These are phyloP conservation scores for Tephrocybe sp. DNA, from an alignment of 768 basidiomycete genomes.

Conservation along the genomic window DNA sequence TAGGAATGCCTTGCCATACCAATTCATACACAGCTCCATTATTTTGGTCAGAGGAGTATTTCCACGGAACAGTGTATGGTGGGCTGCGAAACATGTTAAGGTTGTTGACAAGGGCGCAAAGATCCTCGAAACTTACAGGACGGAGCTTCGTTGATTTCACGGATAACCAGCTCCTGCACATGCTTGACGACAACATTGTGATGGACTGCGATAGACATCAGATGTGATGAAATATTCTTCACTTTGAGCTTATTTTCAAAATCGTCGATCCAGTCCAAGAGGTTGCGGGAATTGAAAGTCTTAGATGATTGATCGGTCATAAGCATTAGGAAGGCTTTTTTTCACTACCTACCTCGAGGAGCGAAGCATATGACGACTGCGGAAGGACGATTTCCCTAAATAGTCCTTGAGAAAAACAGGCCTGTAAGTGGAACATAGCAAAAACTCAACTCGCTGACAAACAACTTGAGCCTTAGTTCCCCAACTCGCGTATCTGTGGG, in stretches of 20 bases:
- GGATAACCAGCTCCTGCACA: conserved; percentile 64
- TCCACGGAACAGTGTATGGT: conserved; percentile 71
- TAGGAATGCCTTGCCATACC: conserved; percentile 77
- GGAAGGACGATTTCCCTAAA: conserved; percentile 79
- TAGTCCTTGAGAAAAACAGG: conserved; percentile 8
- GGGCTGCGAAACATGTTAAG: conserved; percentile 43
- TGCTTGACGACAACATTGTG: conserved; percentile 62
- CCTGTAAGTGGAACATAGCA: background rate
- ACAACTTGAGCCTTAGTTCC: conserved; percentile 70
- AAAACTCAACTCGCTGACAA: conserved; percentile 67
- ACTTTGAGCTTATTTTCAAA: conserved; percentile 65
- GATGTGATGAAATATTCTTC: conserved; percentile 55
- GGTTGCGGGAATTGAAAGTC: conserved; percentile 57
- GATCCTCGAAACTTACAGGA: conserved; percentile 45
- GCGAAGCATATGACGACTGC: conserved; percentile 52
- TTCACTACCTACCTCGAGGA: conserved; percentile 47
- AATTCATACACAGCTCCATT: conserved; percentile 77
- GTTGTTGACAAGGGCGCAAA: background rate
- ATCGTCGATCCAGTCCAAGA: conserved; percentile 73
- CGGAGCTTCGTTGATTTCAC: conserved; percentile 68
- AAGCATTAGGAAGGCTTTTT: background rate
- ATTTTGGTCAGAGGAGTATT: conserved; percentile 70
- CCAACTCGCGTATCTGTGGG: conserved; percentile 61
- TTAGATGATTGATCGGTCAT: conserved; percentile 22
- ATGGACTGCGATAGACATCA: conserved; percentile 72